Percentiles rank a stretch among this genome's conserved stretches.
These are phyloP conservation scores for Penicillium simplicissimum DNA, from an alignment of 495 filamentous ascomycete species.

Conservation along the genomic window DNA sequence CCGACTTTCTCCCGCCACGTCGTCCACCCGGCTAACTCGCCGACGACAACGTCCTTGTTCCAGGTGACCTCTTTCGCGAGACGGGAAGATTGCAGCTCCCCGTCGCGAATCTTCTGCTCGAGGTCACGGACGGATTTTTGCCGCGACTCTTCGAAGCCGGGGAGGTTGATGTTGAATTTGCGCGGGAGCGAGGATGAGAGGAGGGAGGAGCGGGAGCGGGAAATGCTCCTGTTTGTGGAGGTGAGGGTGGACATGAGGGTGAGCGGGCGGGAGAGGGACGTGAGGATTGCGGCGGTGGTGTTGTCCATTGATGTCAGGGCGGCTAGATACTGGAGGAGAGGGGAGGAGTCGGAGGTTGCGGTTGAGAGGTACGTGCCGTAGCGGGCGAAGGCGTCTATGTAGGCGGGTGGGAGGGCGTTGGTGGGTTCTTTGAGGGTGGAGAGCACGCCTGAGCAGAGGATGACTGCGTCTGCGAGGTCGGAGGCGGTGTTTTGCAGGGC, in stretches of 20 bases:
- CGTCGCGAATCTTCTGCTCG: conserved; percentile 67
- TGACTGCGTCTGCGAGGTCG: conserved; percentile 71
- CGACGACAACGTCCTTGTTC: conserved; percentile 89
- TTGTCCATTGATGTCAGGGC: conserved; percentile 72
- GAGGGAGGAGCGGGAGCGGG: conserved; percentile 72
- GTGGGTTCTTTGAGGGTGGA: conserved; percentile 47
- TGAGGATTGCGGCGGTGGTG: conserved; percentile 77
- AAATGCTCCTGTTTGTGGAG: conserved; percentile 63
- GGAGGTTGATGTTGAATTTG: conserved; percentile 53
- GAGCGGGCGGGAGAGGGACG: conserved; percentile 78
- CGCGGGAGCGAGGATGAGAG: conserved; percentile 48
- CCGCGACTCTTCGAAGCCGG: conserved; percentile 80
- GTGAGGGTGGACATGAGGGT: conserved; percentile 71
- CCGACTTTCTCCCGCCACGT: conserved; percentile 80
- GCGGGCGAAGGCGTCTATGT: conserved; percentile 70
- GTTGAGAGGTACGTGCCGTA: conserved; percentile 68
- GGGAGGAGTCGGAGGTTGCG: conserved; percentile 66
- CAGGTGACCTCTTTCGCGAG: conserved; percentile 80
- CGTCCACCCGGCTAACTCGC: conserved; percentile 91
- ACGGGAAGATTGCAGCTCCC: conserved; percentile 61
- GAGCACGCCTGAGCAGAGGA: conserved; percentile 57
- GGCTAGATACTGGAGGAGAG: conserved; percentile 70
- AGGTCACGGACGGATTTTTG: conserved; percentile 77
- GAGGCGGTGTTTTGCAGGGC: conserved; percentile 36
- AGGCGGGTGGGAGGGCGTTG: conserved; percentile 59